phyloP scores from a whole-genome alignment of 176 grass and related monocot species.

The bread wheat (Triticum aestivum) region IWGSC_CS_RefSeq_v2.1 NC_057809.1:129854713-129855212 shows the following conservation, averaged over 20 bases:
- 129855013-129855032: no score
- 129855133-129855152: no score
- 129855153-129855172: no score
- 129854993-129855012: not conserved
- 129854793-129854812: slow-evolving; percentile 87
- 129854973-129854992: slow-evolving; percentile 20
- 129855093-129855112: no score
- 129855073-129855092: no score
- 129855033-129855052: not conserved
- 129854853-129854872: slow-evolving; percentile 4
- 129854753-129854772: slow-evolving; percentile 63
- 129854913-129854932: not conserved
- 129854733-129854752: slow-evolving; percentile 83
- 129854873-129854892: slow-evolving; percentile 22
- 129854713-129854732: slow-evolving; percentile 87
- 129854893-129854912: not conserved
- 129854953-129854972: slow-evolving; percentile 25
- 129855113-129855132: no score
- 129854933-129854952: slow-evolving; percentile 17
- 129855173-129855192: no score
- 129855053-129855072: not conserved
- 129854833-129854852: slow-evolving; percentile 75
- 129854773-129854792: slow-evolving; percentile 49
- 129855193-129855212: no score
- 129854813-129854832: slow-evolving; percentile 87